These are phyloP conservation scores for Penicillium waksmanii DNA, from an alignment of 495 filamentous ascomycete genomes.

Conservation along the genomic window DNA sequence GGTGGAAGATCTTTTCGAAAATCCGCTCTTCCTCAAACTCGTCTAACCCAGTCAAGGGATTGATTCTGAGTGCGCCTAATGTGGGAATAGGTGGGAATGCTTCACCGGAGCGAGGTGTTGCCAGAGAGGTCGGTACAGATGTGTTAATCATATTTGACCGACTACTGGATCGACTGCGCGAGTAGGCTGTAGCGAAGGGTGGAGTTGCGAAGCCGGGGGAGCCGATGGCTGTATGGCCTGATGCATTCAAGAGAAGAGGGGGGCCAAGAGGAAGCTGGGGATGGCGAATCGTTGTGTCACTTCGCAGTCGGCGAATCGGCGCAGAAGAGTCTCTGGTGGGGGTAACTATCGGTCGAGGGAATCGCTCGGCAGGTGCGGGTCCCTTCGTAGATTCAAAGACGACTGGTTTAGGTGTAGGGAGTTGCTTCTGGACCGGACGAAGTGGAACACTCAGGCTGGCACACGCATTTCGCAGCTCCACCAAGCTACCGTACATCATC, in stretches of 20 bases:
- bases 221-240: conserved; percentile 32
- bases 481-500: conserved; percentile 76
- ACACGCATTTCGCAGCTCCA: conserved; percentile 69
- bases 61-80: conserved; percentile 43
- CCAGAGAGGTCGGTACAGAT: conserved; percentile 51
- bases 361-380: conserved; percentile 26
- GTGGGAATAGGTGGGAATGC: conserved; percentile 67
- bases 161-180: conserved; percentile 57
- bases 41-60: conserved; percentile 57
- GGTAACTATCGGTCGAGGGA: conserved; percentile 58
- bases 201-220: conserved; percentile 43
- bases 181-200: conserved; percentile 31
- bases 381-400: conserved; percentile 33
- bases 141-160: conserved; percentile 52
- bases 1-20: conserved; percentile 80
- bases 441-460: conserved; percentile 43
- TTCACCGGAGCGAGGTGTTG: conserved; percentile 78
- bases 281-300: conserved; percentile 65
- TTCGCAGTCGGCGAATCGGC: conserved; percentile 56
- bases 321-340: conserved; percentile 62
- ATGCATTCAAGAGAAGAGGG: conserved; percentile 31
- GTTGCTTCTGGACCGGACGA: conserved; percentile 22
- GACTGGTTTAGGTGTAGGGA: conserved; percentile 29
- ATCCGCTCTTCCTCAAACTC: conserved; percentile 75
- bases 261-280: conserved; percentile 40